A percentile compares a stretch with the other conserved stretches of the same genome.
Conservation (phyloP, 306 rosid species). For the Dryas octopetala region DNA sequence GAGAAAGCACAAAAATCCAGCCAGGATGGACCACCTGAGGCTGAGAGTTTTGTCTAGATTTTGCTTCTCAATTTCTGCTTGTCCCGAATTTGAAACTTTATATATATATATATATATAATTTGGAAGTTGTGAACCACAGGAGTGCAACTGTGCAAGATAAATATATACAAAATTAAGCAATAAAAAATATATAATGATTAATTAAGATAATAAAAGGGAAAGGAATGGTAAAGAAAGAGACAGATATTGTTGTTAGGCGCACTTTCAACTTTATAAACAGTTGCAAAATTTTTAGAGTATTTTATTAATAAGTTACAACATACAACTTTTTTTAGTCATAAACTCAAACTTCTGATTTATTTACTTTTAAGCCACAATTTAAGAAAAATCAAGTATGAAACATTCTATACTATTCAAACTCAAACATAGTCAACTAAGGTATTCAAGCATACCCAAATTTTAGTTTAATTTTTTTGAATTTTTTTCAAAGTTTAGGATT, state of each 20-base stretch:
- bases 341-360: too few relatives aligned
- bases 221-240: conserved; percentile 27
- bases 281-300: neutral
- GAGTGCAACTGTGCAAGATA: neutral
- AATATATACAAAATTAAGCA: neutral
- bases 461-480: too few relatives aligned
- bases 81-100: conserved; percentile 2
- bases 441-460: too few relatives aligned
- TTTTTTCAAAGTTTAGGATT: too few relatives aligned
- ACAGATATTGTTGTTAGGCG: conserved; percentile 10
- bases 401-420: too few relatives aligned
- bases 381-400: too few relatives aligned
- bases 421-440: too few relatives aligned
- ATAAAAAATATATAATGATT: neutral
- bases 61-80: conserved; percentile 18
- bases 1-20: conserved; percentile 11
- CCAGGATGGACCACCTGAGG: conserved; percentile 20
- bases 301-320: too few relatives aligned
- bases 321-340: too few relatives aligned
- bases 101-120: neutral
- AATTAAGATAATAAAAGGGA: neutral
- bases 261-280: conserved; percentile 2
- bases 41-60: conserved; percentile 16
- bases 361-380: too few relatives aligned
- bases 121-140: neutral